Evolutionary conservation across 495 filamentous ascomycete genomes (phyloP), one percentile per base, ranked within the genome.

Genomic region (Aspergillus cavernicola): DNA sequence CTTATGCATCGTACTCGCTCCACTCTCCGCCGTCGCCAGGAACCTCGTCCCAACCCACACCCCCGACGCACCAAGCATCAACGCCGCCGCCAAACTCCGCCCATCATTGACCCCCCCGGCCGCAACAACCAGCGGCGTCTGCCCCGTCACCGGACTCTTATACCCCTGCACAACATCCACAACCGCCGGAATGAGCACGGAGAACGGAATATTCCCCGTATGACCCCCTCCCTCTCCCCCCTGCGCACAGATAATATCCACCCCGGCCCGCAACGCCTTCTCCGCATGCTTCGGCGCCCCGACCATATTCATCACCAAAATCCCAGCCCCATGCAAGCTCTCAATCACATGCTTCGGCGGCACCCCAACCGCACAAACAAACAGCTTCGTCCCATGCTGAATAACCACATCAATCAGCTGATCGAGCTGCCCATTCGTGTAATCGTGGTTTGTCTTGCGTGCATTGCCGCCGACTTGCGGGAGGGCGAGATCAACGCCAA

Each of bases 291-390:
- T 86, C n/a, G 90, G 90, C 43, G 85, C 82, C 0, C 90, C 90
- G n/a, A 95, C 90, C 90, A 96, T 96, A 65, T 95, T 96, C 90
- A 95, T 95, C 19, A 95, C 75, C 40, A 92, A 63, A 26, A 96
- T 84, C 1, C 86, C 87, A 0, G 83, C 86, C 9, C 74, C 75
- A 60, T 96, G 90, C 18, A 96, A 72, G 32, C 79, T 65, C 61
- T 88, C 81, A 26, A 96, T 81, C 3, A 87, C 79, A 36, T 65
- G 69, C 45, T 72, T 70, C 0, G 89, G 88, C 11, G 90, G 90
- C 2, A 95, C 85, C 13, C 90, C 90, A 0, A 96, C 88, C 0
- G 90, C 90, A 35, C 73, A 81, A 46, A 95, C 88, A 63, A 96
- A 96, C 43, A 95, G 70, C 67, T 74, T 81, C n/a, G 90, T 84